phyloP scores from a whole-genome alignment of 1,139 yeast genomes.

The Hansenula sp. region DNA sequence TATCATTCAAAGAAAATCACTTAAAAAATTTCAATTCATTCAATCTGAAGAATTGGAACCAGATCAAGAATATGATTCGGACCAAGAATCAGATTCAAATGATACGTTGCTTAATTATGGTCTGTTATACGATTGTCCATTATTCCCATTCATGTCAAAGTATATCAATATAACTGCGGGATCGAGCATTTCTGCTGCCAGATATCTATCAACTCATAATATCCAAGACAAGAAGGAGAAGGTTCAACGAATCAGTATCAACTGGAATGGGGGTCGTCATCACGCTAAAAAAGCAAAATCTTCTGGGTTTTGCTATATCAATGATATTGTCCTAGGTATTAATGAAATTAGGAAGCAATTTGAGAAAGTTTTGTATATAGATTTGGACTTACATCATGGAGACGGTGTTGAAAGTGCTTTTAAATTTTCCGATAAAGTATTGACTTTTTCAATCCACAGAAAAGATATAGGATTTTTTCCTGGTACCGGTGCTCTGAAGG shows the following conservation, averaged over 20 bases:
- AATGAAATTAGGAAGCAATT: constrained; percentile 41
- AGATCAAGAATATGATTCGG: constrained; percentile 8
- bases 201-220: constrained; percentile 22
- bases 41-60: constrained; percentile 5
- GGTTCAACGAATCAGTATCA: constrained; percentile 39
- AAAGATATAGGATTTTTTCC: constrained; percentile 69
- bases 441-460: constrained; percentile 63
- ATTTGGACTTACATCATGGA: constrained; percentile 75
- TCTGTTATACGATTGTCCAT: constrained; percentile 59
- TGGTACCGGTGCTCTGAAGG: constrained; percentile 51
- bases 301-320: constrained; percentile 72
- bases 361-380: constrained; percentile 57
- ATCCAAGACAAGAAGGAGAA: constrained; percentile 9
- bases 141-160: constrained; percentile 48
- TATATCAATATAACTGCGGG: constrained; percentile 55
- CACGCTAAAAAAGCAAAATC: constrained; percentile 57
- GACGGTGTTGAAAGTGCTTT: constrained; percentile 77
- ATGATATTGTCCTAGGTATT: constrained; percentile 61
- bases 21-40: constrained; percentile 1
- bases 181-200: constrained; percentile 52
- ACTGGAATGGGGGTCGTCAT: constrained; percentile 83
- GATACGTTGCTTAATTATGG: constrained; percentile 30
- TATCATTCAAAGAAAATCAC: background rate
- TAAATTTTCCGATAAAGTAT: constrained; percentile 49
- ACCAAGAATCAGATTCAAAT: constrained; percentile 5